These are phyloP conservation scores for Volvox reticuliferus DNA, from an alignment of 139 green algal species.

Conservation along the genomic window DNA sequence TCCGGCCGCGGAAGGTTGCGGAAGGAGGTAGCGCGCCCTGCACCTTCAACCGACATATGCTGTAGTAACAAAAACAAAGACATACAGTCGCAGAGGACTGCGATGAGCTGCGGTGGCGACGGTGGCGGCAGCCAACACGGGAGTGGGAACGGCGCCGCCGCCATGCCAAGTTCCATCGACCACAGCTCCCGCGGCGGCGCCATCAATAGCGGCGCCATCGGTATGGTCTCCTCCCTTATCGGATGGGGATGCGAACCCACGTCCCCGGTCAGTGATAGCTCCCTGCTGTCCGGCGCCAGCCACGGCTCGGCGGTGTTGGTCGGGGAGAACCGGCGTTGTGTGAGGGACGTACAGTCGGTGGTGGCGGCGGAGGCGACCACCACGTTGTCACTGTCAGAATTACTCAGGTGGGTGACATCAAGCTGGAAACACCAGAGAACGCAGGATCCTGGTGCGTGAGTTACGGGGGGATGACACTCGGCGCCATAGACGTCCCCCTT, in stretches of 20 bases:
- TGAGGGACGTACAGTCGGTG: neutral
- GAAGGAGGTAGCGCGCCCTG: too few species aligned
- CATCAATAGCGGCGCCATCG: neutral
- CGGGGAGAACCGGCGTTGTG: neutral
- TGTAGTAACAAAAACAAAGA: too few species aligned
- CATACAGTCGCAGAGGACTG: too few species aligned
- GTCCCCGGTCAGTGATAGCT: neutral
- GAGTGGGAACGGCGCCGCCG: too few species aligned
- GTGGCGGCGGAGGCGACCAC: neutral
- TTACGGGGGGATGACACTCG: too few species aligned
- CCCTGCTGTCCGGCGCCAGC: neutral
- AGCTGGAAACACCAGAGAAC: too few species aligned
- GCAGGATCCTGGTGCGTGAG: too few species aligned
- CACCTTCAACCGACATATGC: too few species aligned
- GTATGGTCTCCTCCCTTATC: neutral
- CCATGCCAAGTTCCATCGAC: neutral
- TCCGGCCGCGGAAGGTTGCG: too few species aligned
- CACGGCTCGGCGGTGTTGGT: neutral
- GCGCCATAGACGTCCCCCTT: too few species aligned
- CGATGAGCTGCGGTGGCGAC: too few species aligned
- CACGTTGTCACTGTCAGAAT: constrained; percentile 12
- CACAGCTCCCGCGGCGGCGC: neutral
- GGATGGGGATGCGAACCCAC: neutral
- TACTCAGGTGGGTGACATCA: constrained; percentile 26
- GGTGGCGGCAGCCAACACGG: too few species aligned